phyloP scores from a whole-genome alignment of 2,329 filamentous ascomycete species.

The Lasiodiplodia gonubiensis region DNA sequence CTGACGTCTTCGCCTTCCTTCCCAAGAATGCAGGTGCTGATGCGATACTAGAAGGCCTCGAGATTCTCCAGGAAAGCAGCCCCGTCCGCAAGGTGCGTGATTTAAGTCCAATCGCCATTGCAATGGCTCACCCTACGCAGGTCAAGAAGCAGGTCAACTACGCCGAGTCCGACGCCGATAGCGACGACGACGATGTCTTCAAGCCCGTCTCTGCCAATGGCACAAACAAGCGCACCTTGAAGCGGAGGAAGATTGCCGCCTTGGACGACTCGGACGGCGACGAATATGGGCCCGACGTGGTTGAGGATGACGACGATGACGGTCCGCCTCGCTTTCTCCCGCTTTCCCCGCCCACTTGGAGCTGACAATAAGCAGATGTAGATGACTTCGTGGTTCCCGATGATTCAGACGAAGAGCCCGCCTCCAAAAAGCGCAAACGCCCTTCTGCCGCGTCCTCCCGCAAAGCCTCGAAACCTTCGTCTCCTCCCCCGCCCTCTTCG shows the following conservation, averaged over 20 bases:
- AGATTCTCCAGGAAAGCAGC: constrained; percentile 63
- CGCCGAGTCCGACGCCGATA: constrained; percentile 25
- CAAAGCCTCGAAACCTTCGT: constrained; percentile 64
- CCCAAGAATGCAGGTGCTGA: constrained; percentile 49
- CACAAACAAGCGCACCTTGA: constrained; percentile 54
- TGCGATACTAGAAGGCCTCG: constrained; percentile 50
- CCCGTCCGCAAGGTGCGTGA: constrained; percentile 77
- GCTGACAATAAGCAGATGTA: constrained; percentile 61
- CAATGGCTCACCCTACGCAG: constrained; percentile 41
- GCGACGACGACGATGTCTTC: constrained; percentile 73
- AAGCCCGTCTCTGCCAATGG: constrained; percentile 56
- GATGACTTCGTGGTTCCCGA: constrained; percentile 89
- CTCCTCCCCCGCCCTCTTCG: constrained; percentile 54
- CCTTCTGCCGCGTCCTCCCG: constrained; percentile 60
- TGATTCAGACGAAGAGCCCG: constrained; percentile 74
- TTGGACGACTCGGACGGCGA: constrained; percentile 71
- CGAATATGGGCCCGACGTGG: constrained; percentile 66
- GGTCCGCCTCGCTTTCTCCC: constrained; percentile 43
- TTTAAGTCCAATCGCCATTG: neutral
- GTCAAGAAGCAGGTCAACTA: constrained; percentile 47
- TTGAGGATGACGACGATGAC: constrained; percentile 62
- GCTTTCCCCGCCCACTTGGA: neutral
- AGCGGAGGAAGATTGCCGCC: constrained; percentile 64
- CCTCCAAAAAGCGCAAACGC: constrained; percentile 73
- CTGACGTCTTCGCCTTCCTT: constrained; percentile 45